Conservation (phyloP, 2,329 filamentous ascomycete genomes). For the Aspergillus pseudotamarii region DNA sequence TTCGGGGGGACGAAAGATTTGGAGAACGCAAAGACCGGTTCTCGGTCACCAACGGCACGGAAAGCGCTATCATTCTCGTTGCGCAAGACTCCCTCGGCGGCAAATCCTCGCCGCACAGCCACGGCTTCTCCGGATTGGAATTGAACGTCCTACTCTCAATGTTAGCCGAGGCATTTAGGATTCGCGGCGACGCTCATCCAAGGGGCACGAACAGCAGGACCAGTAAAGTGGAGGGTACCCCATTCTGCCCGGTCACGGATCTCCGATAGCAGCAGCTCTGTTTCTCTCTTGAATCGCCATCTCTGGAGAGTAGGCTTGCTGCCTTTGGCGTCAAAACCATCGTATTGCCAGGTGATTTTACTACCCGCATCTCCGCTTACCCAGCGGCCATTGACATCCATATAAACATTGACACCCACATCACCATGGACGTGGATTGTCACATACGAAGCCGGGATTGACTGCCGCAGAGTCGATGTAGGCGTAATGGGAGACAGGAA, state of each 20-base stretch:
- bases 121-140: conserved; percentile 73
- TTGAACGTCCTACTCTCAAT: conserved; percentile 52
- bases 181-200: not conserved
- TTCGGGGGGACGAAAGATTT: conserved; percentile 62
- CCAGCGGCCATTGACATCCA: conserved; percentile 77
- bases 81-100: conserved; percentile 65
- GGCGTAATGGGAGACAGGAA: conserved; percentile 79
- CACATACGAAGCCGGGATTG: conserved; percentile 80
- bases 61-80: conserved; percentile 70
- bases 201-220: conserved; percentile 53
- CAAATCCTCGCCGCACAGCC: conserved; percentile 68
- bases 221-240: conserved; percentile 79
- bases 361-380: conserved; percentile 74
- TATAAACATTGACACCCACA: conserved; percentile 64
- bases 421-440: conserved; percentile 69
- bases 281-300: conserved; percentile 47
- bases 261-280: conserved; percentile 74
- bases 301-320: conserved; percentile 44
- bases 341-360: conserved; percentile 70
- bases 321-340: conserved; percentile 45
- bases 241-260: conserved; percentile 76
- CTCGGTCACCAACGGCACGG: conserved; percentile 72
- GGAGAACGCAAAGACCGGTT: conserved; percentile 80
- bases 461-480: conserved; percentile 76
- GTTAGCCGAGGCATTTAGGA: conserved; percentile 16